A percentile compares a stretch with the other conserved stretches of the same genome.
Evolutionary conservation across 306 rosid species (phyloP).

Genomic region (Dryas drummondii): DNA sequence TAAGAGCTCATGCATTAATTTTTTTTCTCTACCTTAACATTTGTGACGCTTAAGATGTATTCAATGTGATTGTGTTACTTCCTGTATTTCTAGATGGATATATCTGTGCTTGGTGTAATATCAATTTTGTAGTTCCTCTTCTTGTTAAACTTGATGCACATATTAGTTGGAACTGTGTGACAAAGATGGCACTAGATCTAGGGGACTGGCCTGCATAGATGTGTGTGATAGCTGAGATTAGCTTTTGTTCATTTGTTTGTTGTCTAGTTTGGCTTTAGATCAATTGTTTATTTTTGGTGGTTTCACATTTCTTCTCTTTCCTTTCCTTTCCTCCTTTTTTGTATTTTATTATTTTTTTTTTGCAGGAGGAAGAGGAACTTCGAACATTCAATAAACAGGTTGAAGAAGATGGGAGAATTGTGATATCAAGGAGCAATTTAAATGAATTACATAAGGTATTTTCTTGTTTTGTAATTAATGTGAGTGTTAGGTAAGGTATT

Average conservation of each 20-base stretch:
- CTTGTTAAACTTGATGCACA: not conserved
- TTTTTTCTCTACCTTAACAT: not conserved
- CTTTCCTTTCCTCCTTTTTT: constrained; percentile 7
- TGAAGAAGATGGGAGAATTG: constrained; percentile 84
- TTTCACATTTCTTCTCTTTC: constrained; percentile 1
- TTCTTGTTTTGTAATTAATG: constrained; percentile 13
- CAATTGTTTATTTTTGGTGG: not conserved
- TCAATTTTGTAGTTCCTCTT: not conserved
- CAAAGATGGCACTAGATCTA: too few species aligned
- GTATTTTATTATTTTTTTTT: constrained; percentile 3
- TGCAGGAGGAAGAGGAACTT: constrained; percentile 81
- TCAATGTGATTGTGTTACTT: not conserved
- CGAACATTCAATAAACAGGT: constrained; percentile 80
- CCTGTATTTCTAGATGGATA: not conserved
- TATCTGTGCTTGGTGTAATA: not conserved
- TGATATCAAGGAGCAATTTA: constrained; percentile 82
- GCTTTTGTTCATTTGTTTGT: not conserved
- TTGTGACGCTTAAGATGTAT: not conserved
- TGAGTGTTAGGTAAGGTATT: not conserved
- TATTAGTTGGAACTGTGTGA: not conserved
- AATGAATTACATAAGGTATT: constrained; percentile 75
- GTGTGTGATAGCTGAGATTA: not conserved
- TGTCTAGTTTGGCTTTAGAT: not conserved
- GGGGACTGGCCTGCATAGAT: too few species aligned
- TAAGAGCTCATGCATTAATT: not conserved